Conservation (phyloP, 495 filamentous ascomycete species). For the Penicillium pancosmium region DNA sequence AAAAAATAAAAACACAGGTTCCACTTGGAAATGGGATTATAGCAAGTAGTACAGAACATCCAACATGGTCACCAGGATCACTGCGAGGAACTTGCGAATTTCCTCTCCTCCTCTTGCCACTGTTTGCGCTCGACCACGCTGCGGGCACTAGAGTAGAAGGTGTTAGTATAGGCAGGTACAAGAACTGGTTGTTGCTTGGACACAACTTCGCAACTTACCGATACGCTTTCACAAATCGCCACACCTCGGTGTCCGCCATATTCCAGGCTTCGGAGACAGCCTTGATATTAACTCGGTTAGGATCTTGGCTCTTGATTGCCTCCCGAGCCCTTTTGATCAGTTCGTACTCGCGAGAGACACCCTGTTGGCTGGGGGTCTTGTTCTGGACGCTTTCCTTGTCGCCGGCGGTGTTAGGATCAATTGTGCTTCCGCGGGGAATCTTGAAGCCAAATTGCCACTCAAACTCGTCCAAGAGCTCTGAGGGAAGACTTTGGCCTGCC, state of each 20-base stretch:
- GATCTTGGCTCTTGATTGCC: constrained; percentile 46
- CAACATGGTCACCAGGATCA: constrained; percentile 15
- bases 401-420: constrained; percentile 56
- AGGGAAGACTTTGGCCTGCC: constrained; percentile 43
- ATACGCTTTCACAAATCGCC: constrained; percentile 84
- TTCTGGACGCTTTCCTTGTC: constrained; percentile 46
- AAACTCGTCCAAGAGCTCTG: constrained; percentile 59
- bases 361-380: constrained; percentile 47
- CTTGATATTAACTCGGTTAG: constrained; percentile 44
- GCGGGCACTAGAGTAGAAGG: constrained; percentile 34
- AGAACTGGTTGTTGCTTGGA: not conserved
- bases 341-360: constrained; percentile 58
- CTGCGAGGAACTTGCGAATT: constrained; percentile 38
- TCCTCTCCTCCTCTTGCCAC: constrained; percentile 50
- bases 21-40: not conserved
- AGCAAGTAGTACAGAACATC: constrained; percentile 10
- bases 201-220: constrained; percentile 29
- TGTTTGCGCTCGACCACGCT: constrained; percentile 48
- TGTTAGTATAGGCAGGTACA: constrained; percentile 18
- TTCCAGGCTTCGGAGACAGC: constrained; percentile 88
- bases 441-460: constrained; percentile 91
- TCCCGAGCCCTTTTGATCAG: constrained; percentile 63
- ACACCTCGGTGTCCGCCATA: constrained; percentile 87
- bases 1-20: constrained; percentile 15
- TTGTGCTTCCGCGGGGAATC: constrained; percentile 59